Percentiles rank a stretch among this genome's conserved stretches.
These are phyloP conservation scores for Thelonectria discophora DNA, from an alignment of 2,329 filamentous ascomycete genomes.

Conservation along the genomic window DNA sequence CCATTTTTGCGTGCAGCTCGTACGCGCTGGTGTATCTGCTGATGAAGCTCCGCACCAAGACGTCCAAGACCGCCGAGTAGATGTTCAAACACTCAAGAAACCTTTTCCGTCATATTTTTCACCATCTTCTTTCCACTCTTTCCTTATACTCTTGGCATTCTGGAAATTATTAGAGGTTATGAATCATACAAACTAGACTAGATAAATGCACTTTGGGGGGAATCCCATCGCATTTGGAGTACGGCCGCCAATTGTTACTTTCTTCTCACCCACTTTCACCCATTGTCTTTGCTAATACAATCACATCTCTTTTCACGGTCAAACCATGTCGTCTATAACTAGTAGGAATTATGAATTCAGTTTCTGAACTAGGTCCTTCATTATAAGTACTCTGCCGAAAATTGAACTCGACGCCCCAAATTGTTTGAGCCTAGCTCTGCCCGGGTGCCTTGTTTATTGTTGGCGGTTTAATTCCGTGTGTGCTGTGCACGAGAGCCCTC, in stretches of 20 bases:
- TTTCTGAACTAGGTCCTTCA: too few relatives aligned
- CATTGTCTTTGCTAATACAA: not conserved
- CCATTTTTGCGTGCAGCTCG: conserved; percentile 62
- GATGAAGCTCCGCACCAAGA: conserved; percentile 60
- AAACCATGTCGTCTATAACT: too few relatives aligned
- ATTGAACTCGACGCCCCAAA: too few relatives aligned
- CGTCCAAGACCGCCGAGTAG: conserved; percentile 56
- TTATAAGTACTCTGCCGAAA: too few relatives aligned
- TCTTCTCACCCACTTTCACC: not conserved
- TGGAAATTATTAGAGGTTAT: not conserved
- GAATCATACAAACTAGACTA: conserved; percentile 8
- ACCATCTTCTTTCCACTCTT: not conserved
- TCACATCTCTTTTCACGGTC: conserved; percentile 3
- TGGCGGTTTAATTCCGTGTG: too few relatives aligned
- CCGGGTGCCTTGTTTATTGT: too few relatives aligned
- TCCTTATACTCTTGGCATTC: not conserved
- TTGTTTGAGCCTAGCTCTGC: too few relatives aligned
- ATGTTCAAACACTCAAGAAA: not conserved
- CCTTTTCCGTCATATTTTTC: too few relatives aligned
- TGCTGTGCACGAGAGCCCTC: too few relatives aligned
- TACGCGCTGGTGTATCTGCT: conserved; percentile 58
- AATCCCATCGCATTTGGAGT: not conserved
- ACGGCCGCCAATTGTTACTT: conserved; percentile 9
- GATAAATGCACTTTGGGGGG: not conserved
- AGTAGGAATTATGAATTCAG: too few relatives aligned